Evolutionary conservation across 495 filamentous ascomycete species (phyloP), one percentile per base, ranked within the genome.

Genomic region (Podospora didyma): DNA sequence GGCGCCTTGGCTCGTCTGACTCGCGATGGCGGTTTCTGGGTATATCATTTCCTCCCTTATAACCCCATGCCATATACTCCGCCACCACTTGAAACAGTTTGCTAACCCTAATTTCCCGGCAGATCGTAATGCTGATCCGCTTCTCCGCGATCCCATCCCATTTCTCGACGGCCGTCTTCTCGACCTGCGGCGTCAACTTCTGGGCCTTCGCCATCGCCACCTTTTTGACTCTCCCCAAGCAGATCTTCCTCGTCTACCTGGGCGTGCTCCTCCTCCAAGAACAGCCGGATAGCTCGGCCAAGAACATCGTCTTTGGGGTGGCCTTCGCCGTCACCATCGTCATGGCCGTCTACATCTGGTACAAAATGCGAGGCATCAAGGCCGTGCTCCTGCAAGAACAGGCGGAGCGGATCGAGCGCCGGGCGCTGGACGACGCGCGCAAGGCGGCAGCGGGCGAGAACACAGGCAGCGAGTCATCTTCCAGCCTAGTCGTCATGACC

Each of bases 241-340:
- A 71, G 22, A 62, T 69, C 52, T 60, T 71, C 49, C 56, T 71
- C 46, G 68, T 71, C 28, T 71, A 71, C 53, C 58, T 71, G 26
- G 68, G 68, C 53, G 66, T 69, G 21, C 61, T 71, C n/a, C 60
- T 71, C 9, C 20, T 62, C 1, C 35, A 61, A 31, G 42, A 51
- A 57, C 4, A 59, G 56, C 31, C 39, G 4, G 57, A 68, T 50
- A 53, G 63, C 56, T 54, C 51, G 28, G 45, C 62, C 51, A 68
- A 71, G 45, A 61, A 57, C 55, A 53, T 71, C 24, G 64, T 69
- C 9, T 63, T 69, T 20, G 60, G 46, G 21, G 44, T 69, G 20
- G 64, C 59, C 16, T 56, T 60, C 14, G 26, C 44, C 17, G 28
- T 62, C 22, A 71, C 68, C 35, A 51, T 71, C 37, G 49, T 60